A percentile compares a stretch with the other conserved stretches of the same genome.
Conservation (phyloP, 116 monocot species). For the Phalaenopsis hybrid region DNA sequence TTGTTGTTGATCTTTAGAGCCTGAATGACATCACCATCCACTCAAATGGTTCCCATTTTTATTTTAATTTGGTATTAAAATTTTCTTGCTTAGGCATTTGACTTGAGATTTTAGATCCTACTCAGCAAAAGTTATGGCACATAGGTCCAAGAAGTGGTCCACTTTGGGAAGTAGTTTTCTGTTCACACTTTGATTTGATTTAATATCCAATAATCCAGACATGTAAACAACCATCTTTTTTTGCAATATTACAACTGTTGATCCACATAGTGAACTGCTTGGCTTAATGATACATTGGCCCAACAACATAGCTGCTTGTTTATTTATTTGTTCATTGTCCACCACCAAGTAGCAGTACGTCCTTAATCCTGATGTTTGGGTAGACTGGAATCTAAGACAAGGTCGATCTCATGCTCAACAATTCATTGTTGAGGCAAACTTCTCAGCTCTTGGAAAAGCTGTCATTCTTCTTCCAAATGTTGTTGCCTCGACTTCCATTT, state of each 20-base stretch:
- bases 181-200: background rate
- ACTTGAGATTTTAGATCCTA: background rate
- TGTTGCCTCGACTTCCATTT: background rate
- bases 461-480: background rate
- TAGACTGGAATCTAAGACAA: background rate
- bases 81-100: background rate
- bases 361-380: background rate
- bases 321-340: background rate
- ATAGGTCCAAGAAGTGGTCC: background rate
- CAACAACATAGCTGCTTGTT: background rate
- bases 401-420: background rate
- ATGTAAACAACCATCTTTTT: background rate
- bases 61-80: background rate
- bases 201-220: background rate
- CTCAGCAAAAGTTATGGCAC: background rate
- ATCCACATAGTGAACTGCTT: background rate
- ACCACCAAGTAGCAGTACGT: background rate
- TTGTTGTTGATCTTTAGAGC: background rate
- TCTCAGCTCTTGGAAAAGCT: background rate
- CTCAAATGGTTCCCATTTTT: background rate
- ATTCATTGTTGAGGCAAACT: background rate
- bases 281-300: background rate
- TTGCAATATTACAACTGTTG: background rate
- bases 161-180: background rate
- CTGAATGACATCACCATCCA: background rate